Evolutionary conservation across 2,329 filamentous ascomycete species (phyloP).

Genomic region (Penicillium sp.): DNA sequence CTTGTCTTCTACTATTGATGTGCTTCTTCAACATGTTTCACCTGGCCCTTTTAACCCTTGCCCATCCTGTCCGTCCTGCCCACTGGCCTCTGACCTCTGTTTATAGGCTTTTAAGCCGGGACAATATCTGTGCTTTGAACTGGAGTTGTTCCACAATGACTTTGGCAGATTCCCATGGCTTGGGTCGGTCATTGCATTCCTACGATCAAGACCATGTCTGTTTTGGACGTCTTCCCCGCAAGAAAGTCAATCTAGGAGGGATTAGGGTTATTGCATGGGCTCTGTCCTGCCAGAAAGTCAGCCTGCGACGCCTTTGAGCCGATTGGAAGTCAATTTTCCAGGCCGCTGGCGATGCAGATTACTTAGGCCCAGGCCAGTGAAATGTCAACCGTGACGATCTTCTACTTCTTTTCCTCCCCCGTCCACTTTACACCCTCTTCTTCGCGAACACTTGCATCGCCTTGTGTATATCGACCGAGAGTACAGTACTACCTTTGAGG

Average conservation of each 20-base stretch:
- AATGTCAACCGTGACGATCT: conserved; percentile 3
- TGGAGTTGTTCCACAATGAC: conserved; percentile 3
- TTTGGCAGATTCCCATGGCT: background rate
- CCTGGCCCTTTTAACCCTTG: background rate
- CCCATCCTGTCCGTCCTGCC: background rate
- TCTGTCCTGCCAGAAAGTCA: background rate
- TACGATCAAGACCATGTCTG: background rate
- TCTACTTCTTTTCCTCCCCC: background rate
- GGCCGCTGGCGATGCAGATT: background rate
- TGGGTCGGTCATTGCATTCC: background rate
- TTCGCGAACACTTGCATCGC: conserved; percentile 2
- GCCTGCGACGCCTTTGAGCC: background rate
- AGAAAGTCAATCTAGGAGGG: too few species aligned
- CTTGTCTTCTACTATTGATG: conserved; percentile 16
- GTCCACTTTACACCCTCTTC: background rate
- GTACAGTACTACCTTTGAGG: conserved; percentile 5
- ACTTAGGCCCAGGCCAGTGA: background rate
- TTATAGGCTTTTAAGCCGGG: conserved; percentile 17
- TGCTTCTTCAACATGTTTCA: conserved; percentile 6
- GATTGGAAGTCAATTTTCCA: background rate
- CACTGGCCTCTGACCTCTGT: conserved; percentile 20
- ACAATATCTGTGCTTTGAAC: conserved; percentile 13
- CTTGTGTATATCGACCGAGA: conserved; percentile 20
- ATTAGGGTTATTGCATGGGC: background rate
- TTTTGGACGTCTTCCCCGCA: background rate